A percentile compares a stretch with the other conserved stretches of the same genome.
phyloP scores from a whole-genome alignment of 2,329 filamentous ascomycete species.

The Ceratocystis ficicola region DNA sequence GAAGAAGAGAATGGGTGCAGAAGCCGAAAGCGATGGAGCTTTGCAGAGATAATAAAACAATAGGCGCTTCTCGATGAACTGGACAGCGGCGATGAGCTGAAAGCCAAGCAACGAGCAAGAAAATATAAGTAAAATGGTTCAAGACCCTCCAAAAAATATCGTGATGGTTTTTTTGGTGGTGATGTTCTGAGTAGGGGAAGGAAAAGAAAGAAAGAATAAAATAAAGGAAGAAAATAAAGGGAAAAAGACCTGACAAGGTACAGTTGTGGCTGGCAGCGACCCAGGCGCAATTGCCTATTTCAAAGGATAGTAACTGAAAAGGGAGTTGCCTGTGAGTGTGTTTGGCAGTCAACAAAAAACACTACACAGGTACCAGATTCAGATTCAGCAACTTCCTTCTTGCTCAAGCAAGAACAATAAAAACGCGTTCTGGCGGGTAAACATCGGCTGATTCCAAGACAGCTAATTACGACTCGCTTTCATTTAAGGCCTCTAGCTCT shows the following conservation, averaged over 20 bases:
- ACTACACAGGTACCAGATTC: background rate
- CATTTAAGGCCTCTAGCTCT: too few relatives aligned
- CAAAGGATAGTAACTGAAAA: background rate
- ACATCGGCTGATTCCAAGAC: background rate
- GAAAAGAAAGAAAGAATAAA: background rate
- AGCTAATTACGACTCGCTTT: too few relatives aligned
- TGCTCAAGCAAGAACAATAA: background rate
- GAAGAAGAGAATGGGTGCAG: slow-evolving; percentile 4
- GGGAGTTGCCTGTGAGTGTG: background rate
- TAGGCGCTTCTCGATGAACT: background rate
- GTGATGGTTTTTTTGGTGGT: slow-evolving; percentile 7
- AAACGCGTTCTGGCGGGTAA: slow-evolving; percentile 1
- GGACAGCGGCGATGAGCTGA: background rate
- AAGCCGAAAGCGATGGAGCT: background rate
- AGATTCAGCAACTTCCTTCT: background rate
- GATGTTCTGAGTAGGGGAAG: background rate
- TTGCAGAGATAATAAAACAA: background rate
- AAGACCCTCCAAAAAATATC: background rate
- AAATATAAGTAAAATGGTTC: background rate
- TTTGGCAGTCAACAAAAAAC: too few relatives aligned
- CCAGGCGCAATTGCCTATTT: slow-evolving; percentile 2
- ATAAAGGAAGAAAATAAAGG: background rate
- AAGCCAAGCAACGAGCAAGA: slow-evolving; percentile 6
- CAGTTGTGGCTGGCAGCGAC: background rate
- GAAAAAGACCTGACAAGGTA: slow-evolving; percentile 5